Base-by-base conservation (phyloP, 495 filamentous ascomycete genomes). In the Bacidia gigantensis region DNA sequence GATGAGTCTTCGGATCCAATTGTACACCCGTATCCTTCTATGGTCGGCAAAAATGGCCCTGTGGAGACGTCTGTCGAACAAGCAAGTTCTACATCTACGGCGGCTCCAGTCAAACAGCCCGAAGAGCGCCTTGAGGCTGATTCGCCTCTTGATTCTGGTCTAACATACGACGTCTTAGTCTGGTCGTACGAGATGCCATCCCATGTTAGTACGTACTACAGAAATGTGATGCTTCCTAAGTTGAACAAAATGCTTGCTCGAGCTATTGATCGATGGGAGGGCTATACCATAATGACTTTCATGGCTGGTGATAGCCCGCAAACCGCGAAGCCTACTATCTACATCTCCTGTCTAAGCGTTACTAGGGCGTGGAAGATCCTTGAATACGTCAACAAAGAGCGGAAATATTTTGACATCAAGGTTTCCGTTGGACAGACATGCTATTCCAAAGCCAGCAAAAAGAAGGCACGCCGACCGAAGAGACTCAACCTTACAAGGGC, bases 311-410 rank as follows among this genome's bases (percentile, higher is more conserved):
- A 86, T 46, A 75, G 75, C 0, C 63, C 75, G 1, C 75, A 83
- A 46, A 73, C 71, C 12, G 81, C 82, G 3, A 78, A 74, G 55
- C 84, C 84, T 5, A 88, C 84, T 0, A 81, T 87, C 1, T 75
- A 84, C n/a, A 81, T 89, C 12, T 76, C 84, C 14, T 89, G 84
- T 57, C 78, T 74, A 0, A 87, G 82, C 20, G 82, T 84, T 2
- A 74, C 75, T 52, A 84, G 82, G 58, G 83, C 87, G 42, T 69
- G 80, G 26, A 76, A 78, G 10, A 83, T 84, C 2, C 52, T 89
- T 25, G 83, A 83, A 61, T 79, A 81, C 58, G 76, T 87, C 25
- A 73, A 80, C 26, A 74, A 85, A 40, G 81, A 82, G 17, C 69
- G 75, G n/a, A 71, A 78, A 0, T 65, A 68, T 0, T 69, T 77